A percentile compares a stretch with the other conserved stretches of the same genome.
These are phyloP conservation scores for Phalaenopsis equestris DNA, from an alignment of 106 monocot genomes.

Conservation along the genomic window DNA sequence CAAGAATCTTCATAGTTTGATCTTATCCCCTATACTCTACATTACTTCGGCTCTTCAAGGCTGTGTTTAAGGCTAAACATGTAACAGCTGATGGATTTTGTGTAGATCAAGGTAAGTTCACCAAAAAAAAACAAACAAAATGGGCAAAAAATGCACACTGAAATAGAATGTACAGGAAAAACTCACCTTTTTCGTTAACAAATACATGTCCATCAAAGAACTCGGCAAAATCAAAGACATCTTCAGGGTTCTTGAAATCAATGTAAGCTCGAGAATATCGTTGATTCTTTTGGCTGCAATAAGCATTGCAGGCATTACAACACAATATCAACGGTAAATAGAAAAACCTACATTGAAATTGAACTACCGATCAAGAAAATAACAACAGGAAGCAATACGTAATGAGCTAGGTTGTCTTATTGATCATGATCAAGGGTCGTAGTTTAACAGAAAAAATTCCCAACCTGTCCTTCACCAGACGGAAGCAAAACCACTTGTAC, in stretches of 20 bases:
- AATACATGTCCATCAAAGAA: conserved; percentile 82
- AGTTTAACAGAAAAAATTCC: neutral
- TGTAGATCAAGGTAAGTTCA: neutral
- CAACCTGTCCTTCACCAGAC: conserved; percentile 72
- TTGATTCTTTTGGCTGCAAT: conserved; percentile 64
- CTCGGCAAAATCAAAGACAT: conserved; percentile 84
- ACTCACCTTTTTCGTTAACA: conserved; percentile 89
- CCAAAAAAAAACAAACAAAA: neutral
- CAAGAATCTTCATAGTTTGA: neutral
- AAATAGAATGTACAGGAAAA: neutral
- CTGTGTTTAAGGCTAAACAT: neutral
- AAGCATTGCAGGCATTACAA: neutral
- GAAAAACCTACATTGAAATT: neutral
- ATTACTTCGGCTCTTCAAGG: neutral
- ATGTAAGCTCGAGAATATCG: conserved; percentile 61
- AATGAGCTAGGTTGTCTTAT: neutral
- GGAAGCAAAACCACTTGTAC: conserved; percentile 71
- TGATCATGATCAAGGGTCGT: neutral
- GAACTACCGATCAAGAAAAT: neutral
- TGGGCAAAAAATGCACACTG: neutral
- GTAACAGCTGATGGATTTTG: neutral
- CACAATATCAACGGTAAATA: neutral
- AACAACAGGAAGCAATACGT: neutral
- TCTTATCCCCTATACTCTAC: neutral
- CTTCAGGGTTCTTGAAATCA: conserved; percentile 63